Percentiles rank a stretch among this genome's conserved stretches.
Conservation (phyloP, 495 filamentous ascomycete genomes). For the Pyrenula massariospora region DNA sequence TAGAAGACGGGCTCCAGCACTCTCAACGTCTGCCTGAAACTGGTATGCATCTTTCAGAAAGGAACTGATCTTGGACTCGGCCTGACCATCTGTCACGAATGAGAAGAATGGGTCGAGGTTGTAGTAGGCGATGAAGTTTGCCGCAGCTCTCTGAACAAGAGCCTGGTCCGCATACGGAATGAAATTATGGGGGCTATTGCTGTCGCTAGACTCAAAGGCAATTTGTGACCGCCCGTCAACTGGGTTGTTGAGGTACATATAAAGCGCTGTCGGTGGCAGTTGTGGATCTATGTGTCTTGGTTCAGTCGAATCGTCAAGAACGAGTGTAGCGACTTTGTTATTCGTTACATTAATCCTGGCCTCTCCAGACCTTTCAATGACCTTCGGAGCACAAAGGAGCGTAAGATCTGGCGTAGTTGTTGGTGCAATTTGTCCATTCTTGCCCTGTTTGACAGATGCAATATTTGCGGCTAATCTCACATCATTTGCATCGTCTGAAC, state of each 20-base stretch:
- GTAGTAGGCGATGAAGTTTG: neutral
- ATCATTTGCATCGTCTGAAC: neutral
- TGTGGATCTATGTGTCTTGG: neutral
- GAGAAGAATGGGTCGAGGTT: neutral
- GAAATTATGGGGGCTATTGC: neutral
- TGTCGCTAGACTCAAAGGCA: neutral
- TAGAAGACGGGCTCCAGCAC: neutral
- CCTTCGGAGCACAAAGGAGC: neutral
- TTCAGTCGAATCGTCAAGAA: neutral
- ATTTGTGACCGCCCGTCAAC: neutral
- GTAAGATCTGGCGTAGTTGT: too few species aligned
- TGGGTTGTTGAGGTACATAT: neutral
- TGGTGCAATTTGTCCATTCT: neutral
- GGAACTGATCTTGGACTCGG: neutral
- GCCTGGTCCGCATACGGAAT: neutral
- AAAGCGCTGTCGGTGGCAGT: neutral
- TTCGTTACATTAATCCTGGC: neutral
- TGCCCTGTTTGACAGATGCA: neutral
- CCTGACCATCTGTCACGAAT: neutral
- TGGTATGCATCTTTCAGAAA: neutral
- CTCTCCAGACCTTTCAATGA: neutral
- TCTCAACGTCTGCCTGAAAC: neutral
- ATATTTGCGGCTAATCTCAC: neutral
- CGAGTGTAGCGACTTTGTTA: neutral
- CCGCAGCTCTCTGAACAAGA: neutral